A percentile compares a stretch with the other conserved stretches of the same genome.
These are phyloP conservation scores for Wickerhamiella qilinensis DNA, from an alignment of 805 yeast species.

Conservation along the genomic window DNA sequence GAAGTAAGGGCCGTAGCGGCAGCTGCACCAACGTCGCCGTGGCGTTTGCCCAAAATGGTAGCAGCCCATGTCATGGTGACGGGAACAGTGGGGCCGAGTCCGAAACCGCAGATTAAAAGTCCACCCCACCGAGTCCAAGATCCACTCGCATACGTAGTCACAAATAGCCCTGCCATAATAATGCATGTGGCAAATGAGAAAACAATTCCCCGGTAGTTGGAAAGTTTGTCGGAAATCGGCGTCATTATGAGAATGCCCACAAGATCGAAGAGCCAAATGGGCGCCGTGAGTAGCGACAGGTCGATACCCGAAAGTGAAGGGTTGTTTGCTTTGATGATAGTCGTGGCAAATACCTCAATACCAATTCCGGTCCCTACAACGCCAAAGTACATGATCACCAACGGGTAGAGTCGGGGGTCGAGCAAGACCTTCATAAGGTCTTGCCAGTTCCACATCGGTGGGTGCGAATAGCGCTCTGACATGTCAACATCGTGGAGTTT, in stretches of 20 bases:
- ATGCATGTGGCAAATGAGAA: slow-evolving; percentile 47
- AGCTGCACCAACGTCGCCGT: slow-evolving; percentile 77
- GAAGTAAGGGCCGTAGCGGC: slow-evolving; percentile 69
- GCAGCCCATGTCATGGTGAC: slow-evolving; percentile 73
- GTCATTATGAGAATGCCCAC: slow-evolving; percentile 60
- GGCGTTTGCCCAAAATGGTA: slow-evolving; percentile 49
- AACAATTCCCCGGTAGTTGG: slow-evolving; percentile 40
- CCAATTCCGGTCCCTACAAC: slow-evolving; percentile 89
- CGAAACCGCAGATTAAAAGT: slow-evolving; percentile 65
- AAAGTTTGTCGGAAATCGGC: slow-evolving; percentile 62
- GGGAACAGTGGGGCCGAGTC: slow-evolving; percentile 84
- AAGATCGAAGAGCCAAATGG: slow-evolving; percentile 78
- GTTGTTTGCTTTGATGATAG: slow-evolving; percentile 50
- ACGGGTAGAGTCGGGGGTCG: slow-evolving; percentile 64
- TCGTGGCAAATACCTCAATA: slow-evolving; percentile 68
- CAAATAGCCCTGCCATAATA: slow-evolving; percentile 59
- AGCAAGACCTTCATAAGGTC: slow-evolving; percentile 39
- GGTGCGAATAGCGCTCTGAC: slow-evolving; percentile 30
- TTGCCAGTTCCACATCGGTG: slow-evolving; percentile 37
- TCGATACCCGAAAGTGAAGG: slow-evolving; percentile 47
- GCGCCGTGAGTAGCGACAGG: slow-evolving; percentile 66
- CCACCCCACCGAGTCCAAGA: slow-evolving; percentile 73
- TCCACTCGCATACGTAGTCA: slow-evolving; percentile 57
- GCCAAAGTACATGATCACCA: slow-evolving; percentile 78
- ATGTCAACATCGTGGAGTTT: slow-evolving; percentile 45